Evolutionary conservation across 495 filamentous ascomycete species (phyloP), one percentile per base, ranked within the genome.

Genomic region (Apiosordaria backusii): DNA sequence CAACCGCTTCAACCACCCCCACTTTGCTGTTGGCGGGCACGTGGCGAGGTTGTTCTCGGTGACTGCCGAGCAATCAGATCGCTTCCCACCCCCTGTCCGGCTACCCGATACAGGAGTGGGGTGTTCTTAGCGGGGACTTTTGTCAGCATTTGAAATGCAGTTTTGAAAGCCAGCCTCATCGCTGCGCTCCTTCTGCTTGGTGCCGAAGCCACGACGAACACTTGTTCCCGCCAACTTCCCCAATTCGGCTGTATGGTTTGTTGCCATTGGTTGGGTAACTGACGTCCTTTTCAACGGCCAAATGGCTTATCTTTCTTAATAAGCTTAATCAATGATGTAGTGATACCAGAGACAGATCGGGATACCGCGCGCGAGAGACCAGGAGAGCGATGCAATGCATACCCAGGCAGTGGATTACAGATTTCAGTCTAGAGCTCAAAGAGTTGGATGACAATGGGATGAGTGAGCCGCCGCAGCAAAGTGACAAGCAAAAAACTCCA

Each of bases 141-240:
- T 21, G 53, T 67, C 60, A 67, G 61, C 55, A 67, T 67, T 67
- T 63, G 65, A 67, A 67, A 67, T 63, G 60, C 50, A 25, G 22
- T 13, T 45, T 45, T 45, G 6, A 45, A 45, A 45, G 35, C 29
- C 29, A 9, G n/a, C n/a, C n/a, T n/a, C n/a, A 45, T 7, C 35
- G 35, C 7, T 29, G 35, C 35, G 13, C 3, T 7, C 35, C 16
- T 7, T 35, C 29, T 5, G n/a, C n/a, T 13, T 45, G 35, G 35
- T 9, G 35, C 35, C 35, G 35, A 45, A 45, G 35, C 35, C 35
- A 29, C 27, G 4, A 45, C 35, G 35, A 45, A 9, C 35, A 13
- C n/a, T 7, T 7, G 0, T 45, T 18, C 16, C 35, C 5, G 35
- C 35, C 13, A 45, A 45, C 35, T 45, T 45, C 35, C 35, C 35